Evolutionary conservation across 192 early-diverging fungal genomes (phyloP).

Genomic region (Podila epigama): DNA sequence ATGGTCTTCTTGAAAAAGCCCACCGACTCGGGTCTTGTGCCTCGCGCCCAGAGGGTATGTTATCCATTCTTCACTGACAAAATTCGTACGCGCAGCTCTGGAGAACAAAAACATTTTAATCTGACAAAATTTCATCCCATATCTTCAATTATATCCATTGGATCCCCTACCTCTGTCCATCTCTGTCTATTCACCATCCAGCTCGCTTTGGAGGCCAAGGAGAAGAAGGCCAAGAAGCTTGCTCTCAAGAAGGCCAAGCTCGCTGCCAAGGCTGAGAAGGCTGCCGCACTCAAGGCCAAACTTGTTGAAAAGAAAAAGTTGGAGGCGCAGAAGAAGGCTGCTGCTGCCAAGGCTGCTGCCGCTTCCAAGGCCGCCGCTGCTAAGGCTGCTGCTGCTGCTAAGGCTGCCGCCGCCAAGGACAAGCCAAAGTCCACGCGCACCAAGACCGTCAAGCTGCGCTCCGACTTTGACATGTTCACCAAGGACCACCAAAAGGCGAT

Average conservation of each 20-base stretch:
- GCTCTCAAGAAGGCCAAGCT: conserved; percentile 44
- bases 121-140: neutral
- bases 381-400: neutral
- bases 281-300: conserved; percentile 10
- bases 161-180: neutral
- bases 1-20: conserved; percentile 50
- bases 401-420: conserved; percentile 16
- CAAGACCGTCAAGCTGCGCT: conserved; percentile 29
- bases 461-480: conserved; percentile 46
- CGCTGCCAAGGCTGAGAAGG: conserved; percentile 43
- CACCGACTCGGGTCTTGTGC: conserved; percentile 37
- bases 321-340: conserved; percentile 26
- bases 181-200: neutral
- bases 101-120: neutral
- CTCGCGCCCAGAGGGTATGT: conserved; percentile 41
- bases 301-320: conserved; percentile 25
- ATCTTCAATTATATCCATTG: neutral
- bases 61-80: neutral
- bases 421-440: conserved; percentile 1
- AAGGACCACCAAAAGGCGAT: conserved; percentile 42
- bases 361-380: conserved; percentile 31
- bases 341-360: neutral
- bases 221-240: conserved; percentile 35
- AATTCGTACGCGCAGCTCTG: neutral
- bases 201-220: conserved; percentile 41